Conservation (phyloP, 1,284 basidiomycete species). For the Melampsora larici-populina region DNA sequence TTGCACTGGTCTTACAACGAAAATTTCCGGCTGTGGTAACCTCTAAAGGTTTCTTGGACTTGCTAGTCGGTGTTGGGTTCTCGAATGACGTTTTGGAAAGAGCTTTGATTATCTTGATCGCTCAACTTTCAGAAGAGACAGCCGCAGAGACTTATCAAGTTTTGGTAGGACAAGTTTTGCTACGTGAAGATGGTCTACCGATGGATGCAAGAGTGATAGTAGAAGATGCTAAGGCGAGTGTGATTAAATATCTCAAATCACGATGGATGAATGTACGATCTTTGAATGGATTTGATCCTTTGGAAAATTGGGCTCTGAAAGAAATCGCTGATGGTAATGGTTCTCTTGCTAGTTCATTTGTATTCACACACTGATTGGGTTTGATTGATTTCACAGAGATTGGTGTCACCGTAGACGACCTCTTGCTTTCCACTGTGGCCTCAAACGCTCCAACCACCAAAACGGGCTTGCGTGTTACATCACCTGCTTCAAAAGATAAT, state of each 20-base stretch:
- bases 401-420: slow-evolving; percentile 71
- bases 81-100: slow-evolving; percentile 50
- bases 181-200: slow-evolving; percentile 49
- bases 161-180: slow-evolving; percentile 48
- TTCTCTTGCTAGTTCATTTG: not conserved
- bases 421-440: slow-evolving; percentile 55
- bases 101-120: slow-evolving; percentile 47
- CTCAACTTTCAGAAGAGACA: slow-evolving; percentile 46
- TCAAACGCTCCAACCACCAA: slow-evolving; percentile 45
- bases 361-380: slow-evolving; percentile 3
- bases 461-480: slow-evolving; percentile 18
- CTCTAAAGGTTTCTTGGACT: slow-evolving; percentile 46
- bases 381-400: slow-evolving; percentile 61
- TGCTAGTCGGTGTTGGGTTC: slow-evolving; percentile 52
- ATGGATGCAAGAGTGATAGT: slow-evolving; percentile 56
- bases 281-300: slow-evolving; percentile 71
- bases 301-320: slow-evolving; percentile 80
- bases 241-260: slow-evolving; percentile 59
- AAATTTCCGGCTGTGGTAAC: slow-evolving; percentile 46
- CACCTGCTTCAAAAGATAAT: slow-evolving; percentile 4
- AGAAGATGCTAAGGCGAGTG: slow-evolving; percentile 67
- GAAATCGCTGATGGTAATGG: slow-evolving; percentile 73
- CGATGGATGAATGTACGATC: slow-evolving; percentile 71
- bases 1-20: slow-evolving; percentile 44
- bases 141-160: slow-evolving; percentile 54